Evolutionary conservation across 2,329 filamentous ascomycete species (phyloP).

Genomic region (Plenodomus tracheiphilus): DNA sequence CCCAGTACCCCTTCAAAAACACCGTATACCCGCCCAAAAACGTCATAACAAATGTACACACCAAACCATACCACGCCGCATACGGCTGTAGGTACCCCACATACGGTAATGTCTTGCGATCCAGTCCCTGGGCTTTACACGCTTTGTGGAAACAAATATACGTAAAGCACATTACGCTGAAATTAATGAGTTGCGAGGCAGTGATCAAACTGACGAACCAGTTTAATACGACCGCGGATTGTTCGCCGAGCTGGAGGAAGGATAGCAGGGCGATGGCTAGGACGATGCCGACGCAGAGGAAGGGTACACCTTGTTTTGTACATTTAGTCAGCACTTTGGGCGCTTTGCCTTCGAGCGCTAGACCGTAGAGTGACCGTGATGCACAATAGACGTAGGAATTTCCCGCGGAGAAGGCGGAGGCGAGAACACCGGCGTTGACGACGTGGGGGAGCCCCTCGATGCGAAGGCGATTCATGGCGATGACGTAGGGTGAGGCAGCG

Average conservation of each 20-base stretch:
- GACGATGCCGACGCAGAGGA: constrained; percentile 71
- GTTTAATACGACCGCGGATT: constrained; percentile 68
- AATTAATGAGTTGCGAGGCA: constrained; percentile 62
- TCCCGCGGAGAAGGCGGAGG: constrained; percentile 59
- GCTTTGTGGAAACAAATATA: constrained; percentile 75
- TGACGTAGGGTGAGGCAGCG: constrained; percentile 67
- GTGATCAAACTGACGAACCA: constrained; percentile 78
- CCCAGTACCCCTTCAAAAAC: constrained; percentile 71
- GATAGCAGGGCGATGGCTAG: constrained; percentile 70
- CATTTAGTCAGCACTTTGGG: constrained; percentile 58
- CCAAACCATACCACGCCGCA: constrained; percentile 67
- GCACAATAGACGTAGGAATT: constrained; percentile 62
- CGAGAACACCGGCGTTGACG: constrained; percentile 61
- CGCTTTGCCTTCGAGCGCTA: constrained; percentile 59
- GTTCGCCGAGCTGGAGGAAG: constrained; percentile 74
- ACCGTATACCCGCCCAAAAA: constrained; percentile 77
- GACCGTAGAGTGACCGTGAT: constrained; percentile 57
- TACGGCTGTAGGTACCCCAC: constrained; percentile 71
- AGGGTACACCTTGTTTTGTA: constrained; percentile 68
- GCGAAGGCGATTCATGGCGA: constrained; percentile 60
- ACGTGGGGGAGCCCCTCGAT: constrained; percentile 61
- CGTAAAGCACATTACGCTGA: constrained; percentile 63
- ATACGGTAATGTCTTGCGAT: constrained; percentile 70
- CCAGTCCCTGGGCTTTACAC: constrained; percentile 68
- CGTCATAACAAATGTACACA: constrained; percentile 69